A percentile compares a stretch with the other conserved stretches of the same genome.
These are phyloP conservation scores for Tricholoma sp. DNA, from an alignment of 768 basidiomycete genomes.

Conservation along the genomic window DNA sequence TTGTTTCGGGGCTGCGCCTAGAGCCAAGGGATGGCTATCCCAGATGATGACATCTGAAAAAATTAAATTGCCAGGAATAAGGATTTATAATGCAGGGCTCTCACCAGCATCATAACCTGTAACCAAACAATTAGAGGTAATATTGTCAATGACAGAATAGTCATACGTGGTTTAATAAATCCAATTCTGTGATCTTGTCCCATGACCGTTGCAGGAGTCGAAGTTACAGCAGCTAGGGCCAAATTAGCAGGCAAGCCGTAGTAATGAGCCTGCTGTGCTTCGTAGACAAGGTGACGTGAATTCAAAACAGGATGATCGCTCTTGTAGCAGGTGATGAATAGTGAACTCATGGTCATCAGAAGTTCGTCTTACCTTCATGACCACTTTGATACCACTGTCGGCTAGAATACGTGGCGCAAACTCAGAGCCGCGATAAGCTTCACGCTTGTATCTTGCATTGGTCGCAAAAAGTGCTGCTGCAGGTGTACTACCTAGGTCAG, in stretches of 20 bases:
- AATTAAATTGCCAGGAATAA: background rate
- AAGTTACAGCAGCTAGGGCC: constrained; percentile 72
- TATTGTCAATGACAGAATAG: background rate
- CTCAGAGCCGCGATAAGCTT: constrained; percentile 76
- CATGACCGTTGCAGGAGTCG: constrained; percentile 63
- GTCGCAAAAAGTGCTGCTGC: constrained; percentile 73
- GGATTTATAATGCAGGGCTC: constrained; percentile 1
- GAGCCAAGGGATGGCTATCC: constrained; percentile 79
- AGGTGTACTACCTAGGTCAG: constrained; percentile 52
- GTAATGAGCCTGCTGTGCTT: constrained; percentile 81
- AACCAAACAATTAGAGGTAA: background rate
- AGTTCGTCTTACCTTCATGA: constrained; percentile 59
- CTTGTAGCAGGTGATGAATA: constrained; percentile 24
- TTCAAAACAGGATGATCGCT: constrained; percentile 65
- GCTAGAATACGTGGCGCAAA: constrained; percentile 75
- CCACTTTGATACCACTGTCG: constrained; percentile 59
- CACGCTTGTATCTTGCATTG: constrained; percentile 62
- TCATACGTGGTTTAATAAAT: constrained; percentile 55
- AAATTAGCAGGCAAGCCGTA: constrained; percentile 68
- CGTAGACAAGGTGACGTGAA: constrained; percentile 72
- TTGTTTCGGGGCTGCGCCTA: constrained; percentile 81
- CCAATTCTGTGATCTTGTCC: constrained; percentile 84
- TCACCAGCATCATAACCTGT: constrained; percentile 73
- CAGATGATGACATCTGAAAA: constrained; percentile 70
- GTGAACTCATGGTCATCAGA: background rate